Conservation (phyloP, 1,139 yeast genomes). For the Petasospora rhodanensis region DNA sequence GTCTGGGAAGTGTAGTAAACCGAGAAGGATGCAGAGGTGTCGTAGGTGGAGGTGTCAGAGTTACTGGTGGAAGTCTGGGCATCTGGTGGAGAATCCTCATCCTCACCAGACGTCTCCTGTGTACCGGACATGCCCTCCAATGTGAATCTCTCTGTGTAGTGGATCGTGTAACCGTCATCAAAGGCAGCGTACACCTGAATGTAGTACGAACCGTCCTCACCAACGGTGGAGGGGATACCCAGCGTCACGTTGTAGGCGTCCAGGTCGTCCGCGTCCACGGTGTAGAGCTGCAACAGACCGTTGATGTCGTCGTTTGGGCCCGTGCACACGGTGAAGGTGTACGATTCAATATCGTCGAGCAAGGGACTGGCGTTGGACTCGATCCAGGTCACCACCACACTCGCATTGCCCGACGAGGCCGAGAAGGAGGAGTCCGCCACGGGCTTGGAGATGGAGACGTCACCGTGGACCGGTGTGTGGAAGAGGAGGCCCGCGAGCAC, state of each 20-base stretch:
- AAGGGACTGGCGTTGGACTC: conserved; percentile 50
- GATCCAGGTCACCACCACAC: conserved; percentile 54
- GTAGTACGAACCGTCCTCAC: conserved; percentile 62
- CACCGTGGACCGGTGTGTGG: conserved; percentile 35
- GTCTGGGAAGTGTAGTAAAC: conserved; percentile 74
- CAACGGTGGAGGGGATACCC: conserved; percentile 29
- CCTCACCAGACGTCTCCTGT: conserved; percentile 32
- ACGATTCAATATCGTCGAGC: conserved; percentile 39
- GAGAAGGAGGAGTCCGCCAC: conserved; percentile 41
- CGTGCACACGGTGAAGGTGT: conserved; percentile 60
- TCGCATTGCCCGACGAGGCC: conserved; percentile 44
- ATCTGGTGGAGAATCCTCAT: conserved; percentile 40
- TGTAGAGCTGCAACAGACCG: conserved; percentile 34
- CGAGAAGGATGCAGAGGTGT: conserved; percentile 26
- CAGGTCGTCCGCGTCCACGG: conserved; percentile 28
- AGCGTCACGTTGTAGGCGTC: conserved; percentile 37
- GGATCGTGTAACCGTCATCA: conserved; percentile 49
- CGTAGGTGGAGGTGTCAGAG: conserved; percentile 23
- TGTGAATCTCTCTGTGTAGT: conserved; percentile 64
- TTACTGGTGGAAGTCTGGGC: conserved; percentile 32
- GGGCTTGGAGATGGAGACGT: conserved; percentile 56
- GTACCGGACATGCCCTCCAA: conserved; percentile 71
- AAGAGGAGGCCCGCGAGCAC: too few species aligned
- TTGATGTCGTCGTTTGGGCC: conserved; percentile 53
- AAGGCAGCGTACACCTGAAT: conserved; percentile 54